Evolutionary conservation across 1,284 basidiomycete species (phyloP).

Genomic region (Cryptococcus sp.): DNA sequence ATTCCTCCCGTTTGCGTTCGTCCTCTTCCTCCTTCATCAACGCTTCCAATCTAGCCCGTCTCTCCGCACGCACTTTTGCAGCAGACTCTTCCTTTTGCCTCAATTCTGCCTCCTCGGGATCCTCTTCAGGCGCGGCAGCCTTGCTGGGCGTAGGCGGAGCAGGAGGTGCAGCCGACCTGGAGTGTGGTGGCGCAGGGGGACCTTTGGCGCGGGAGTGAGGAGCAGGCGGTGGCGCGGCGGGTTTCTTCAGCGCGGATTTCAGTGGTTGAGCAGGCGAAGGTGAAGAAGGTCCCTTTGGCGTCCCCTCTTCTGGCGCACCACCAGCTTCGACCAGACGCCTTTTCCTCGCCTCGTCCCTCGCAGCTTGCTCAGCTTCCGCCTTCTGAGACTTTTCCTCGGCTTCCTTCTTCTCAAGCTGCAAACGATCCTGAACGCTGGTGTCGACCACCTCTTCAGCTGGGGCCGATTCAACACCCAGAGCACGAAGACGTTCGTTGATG

Average conservation of each 20-base stretch:
- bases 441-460: conserved; percentile 62
- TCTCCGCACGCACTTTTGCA: conserved; percentile 66
- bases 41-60: conserved; percentile 64
- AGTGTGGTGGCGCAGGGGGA: conserved; percentile 26
- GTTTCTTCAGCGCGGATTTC: conserved; percentile 41
- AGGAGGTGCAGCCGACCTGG: conserved; percentile 34
- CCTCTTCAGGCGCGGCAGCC: conserved; percentile 52
- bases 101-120: conserved; percentile 67
- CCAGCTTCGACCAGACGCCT: conserved; percentile 60
- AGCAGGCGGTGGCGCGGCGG: conserved; percentile 41
- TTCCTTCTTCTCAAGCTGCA: conserved; percentile 79
- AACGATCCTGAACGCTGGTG: conserved; percentile 73
- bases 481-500: conserved; percentile 82
- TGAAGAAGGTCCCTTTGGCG: conserved; percentile 32
- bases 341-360: conserved; percentile 67
- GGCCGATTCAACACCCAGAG: conserved; percentile 71
- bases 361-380: conserved; percentile 75
- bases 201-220: conserved; percentile 20
- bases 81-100: conserved; percentile 66
- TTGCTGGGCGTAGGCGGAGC: conserved; percentile 50
- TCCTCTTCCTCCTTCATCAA: conserved; percentile 75
- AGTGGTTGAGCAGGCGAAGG: conserved; percentile 38
- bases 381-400: conserved; percentile 74
- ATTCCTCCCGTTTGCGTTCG: conserved; percentile 64
- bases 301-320: conserved; percentile 55